Evolutionary conservation across 768 basidiomycete genomes (phyloP), one percentile per base, ranked within the genome.

Genomic region (Epithele typhae): DNA sequence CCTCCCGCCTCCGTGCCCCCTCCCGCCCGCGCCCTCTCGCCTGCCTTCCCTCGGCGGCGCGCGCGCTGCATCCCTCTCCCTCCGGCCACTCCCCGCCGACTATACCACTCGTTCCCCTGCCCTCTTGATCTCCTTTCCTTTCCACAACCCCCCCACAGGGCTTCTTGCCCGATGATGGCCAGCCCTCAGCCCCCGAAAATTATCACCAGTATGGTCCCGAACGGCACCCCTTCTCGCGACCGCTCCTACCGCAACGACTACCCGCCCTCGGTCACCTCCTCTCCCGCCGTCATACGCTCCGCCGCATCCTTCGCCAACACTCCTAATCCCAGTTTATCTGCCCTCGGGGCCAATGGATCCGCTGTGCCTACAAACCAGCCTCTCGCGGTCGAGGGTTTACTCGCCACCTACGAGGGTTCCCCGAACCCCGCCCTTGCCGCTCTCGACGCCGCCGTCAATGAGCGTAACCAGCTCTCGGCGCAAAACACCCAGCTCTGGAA

Each of bases 401-500:
- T 90, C 54, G 65, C 73, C 35, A 64, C 73, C 22, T 75, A 89
- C 55, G 71, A 77, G 5, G 58, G 64, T 18, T 67, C 77, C 1
- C 63, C 73, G 38, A 78, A 82, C 65, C 82, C 82, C 33, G 72
- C 55, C 36, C 63, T 64, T 35, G 67, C 64, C 27, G 91, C 92
- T 3, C 75, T 95, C 23, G 89, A 92, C 21, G 78, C 82, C 48
- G 79, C 82, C 7, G 71, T 95, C 22, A 73, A 74, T 14, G 93
- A 97, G 59, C 79, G 92, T 54, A 95, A 94, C 59, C 66, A 71
- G 33, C 78, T 93, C 40, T 79, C 85, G 10, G 67, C 80, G 4
- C 92, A 95, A 70, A 95, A 95, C 63, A 70, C 82, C 14, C 91
- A 94, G 68, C 79, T 95, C 18, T 95, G 93, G 93, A 94, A 93